Evolutionary conservation across 2,329 filamentous ascomycete species (phyloP).

Genomic region (Drechslerella dactyloides): DNA sequence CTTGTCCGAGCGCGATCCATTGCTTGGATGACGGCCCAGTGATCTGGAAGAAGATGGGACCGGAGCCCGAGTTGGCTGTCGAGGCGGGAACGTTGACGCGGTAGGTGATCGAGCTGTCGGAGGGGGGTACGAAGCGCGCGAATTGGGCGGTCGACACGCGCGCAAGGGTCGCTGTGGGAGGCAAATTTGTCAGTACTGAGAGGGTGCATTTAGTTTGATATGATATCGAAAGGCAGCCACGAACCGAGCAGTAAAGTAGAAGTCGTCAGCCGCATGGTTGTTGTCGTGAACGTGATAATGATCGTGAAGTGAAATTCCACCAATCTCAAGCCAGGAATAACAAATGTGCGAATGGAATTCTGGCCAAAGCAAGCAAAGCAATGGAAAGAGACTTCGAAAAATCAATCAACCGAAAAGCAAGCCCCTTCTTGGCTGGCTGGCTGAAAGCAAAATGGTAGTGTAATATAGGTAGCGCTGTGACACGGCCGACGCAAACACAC

Average conservation of each 20-base stretch:
- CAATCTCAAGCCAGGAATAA: neutral
- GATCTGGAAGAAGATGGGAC: conserved; percentile 40
- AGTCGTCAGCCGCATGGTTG: neutral
- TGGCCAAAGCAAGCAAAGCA: too few relatives aligned
- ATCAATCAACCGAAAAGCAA: conserved; percentile 11
- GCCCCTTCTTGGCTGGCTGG: conserved; percentile 30
- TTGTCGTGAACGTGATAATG: too few relatives aligned
- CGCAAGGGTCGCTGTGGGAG: conserved; percentile 18
- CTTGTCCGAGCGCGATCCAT: conserved; percentile 61
- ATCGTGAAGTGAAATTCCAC: neutral
- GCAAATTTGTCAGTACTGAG: too few relatives aligned
- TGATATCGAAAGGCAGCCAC: neutral
- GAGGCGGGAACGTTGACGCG: conserved; percentile 27
- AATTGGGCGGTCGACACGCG: conserved; percentile 36
- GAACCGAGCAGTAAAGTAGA: neutral
- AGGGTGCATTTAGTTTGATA: too few relatives aligned
- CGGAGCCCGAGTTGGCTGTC: conserved; percentile 33
- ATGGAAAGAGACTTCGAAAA: neutral
- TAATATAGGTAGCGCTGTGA: neutral
- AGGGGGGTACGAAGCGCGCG: conserved; percentile 22
- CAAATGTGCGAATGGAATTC: neutral
- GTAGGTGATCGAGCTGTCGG: conserved; percentile 19
- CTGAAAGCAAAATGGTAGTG: neutral
- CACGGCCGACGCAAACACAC: neutral
- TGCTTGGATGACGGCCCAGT: conserved; percentile 20